phyloP scores from a whole-genome alignment of 129 eudicot species.

The Pseudognaphalium luteoalbum region DNA sequence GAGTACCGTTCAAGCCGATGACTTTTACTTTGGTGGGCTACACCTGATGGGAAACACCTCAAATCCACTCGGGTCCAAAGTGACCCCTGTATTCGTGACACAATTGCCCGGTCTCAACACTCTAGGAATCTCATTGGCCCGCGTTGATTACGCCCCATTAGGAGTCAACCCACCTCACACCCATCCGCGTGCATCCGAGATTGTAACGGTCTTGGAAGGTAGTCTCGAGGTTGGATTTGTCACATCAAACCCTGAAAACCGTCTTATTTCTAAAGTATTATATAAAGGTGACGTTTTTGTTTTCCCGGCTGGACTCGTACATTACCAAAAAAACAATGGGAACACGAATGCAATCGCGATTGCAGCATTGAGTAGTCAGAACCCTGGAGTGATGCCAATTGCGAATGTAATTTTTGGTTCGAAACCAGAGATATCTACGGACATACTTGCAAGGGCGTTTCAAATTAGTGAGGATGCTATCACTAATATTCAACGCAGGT shows the following conservation, averaged over 20 bases:
- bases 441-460: constrained; percentile 38
- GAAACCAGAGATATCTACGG: constrained; percentile 30
- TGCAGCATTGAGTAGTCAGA: constrained; percentile 32
- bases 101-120: constrained; percentile 46
- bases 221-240: constrained; percentile 40
- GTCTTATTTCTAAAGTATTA: constrained; percentile 26
- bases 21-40: constrained; percentile 36
- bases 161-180: constrained; percentile 42
- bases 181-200: constrained; percentile 42
- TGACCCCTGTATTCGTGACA: constrained; percentile 25
- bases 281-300: constrained; percentile 39
- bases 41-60: constrained; percentile 39
- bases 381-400: constrained; percentile 34
- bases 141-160: constrained; percentile 35
- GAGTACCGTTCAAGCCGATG: constrained; percentile 23
- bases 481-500: constrained; percentile 17
- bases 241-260: constrained; percentile 37
- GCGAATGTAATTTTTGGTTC: constrained; percentile 37
- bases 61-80: constrained; percentile 20
- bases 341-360: constrained; percentile 31
- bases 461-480: constrained; percentile 18
- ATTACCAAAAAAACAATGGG: constrained; percentile 33
- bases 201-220: constrained; percentile 37
- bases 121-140: constrained; percentile 39
- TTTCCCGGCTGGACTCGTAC: constrained; percentile 35